Percentiles rank a stretch among this genome's conserved stretches.
These are phyloP conservation scores for Cryoendolithus antarcticus DNA, from an alignment of 2,329 filamentous ascomycete species.

Conservation along the genomic window DNA sequence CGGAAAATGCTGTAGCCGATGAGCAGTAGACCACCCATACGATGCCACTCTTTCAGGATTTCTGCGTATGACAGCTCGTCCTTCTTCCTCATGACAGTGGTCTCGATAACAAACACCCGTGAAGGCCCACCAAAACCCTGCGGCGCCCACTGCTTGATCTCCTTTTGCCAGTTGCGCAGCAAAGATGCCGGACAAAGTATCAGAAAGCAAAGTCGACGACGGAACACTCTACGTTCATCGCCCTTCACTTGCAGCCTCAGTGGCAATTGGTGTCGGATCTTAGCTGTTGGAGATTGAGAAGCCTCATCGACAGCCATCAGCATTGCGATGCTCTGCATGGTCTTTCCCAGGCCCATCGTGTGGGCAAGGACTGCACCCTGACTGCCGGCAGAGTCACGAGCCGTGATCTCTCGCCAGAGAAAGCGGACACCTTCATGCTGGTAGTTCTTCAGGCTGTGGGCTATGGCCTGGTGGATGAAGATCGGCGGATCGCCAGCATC, in stretches of 20 bases:
- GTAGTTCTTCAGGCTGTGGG: conserved; percentile 58
- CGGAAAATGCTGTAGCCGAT: conserved; percentile 62
- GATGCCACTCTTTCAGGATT: conserved; percentile 15
- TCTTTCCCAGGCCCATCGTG: conserved; percentile 87
- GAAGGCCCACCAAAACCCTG: conserved; percentile 27
- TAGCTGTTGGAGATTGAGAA: conserved; percentile 43
- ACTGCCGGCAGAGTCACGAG: conserved; percentile 32
- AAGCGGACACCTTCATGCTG: conserved; percentile 75
- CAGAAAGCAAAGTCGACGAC: conserved; percentile 48
- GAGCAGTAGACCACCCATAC: conserved; percentile 57
- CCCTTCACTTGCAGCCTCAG: conserved; percentile 35
- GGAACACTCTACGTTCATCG: conserved; percentile 26
- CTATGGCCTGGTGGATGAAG: conserved; percentile 53
- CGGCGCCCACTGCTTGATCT: conserved; percentile 56
- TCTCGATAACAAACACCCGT: conserved; percentile 40
- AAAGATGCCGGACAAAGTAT: conserved; percentile 65
- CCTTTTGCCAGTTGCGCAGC: conserved; percentile 72
- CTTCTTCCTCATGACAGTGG: conserved; percentile 17
- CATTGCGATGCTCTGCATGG: conserved; percentile 77
- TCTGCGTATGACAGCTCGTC: conserved; percentile 11
- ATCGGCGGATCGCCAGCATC: conserved; percentile 48
- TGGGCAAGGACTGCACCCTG: conserved; percentile 77
- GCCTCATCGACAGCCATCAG: conserved; percentile 62
- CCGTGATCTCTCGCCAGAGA: conserved; percentile 74
- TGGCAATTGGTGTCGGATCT: conserved; percentile 56